A percentile compares a stretch with the other conserved stretches of the same genome.
These are phyloP conservation scores for Batkoa obscura DNA, from an alignment of 371 early-diverging fungal genomes.

Conservation along the genomic window DNA sequence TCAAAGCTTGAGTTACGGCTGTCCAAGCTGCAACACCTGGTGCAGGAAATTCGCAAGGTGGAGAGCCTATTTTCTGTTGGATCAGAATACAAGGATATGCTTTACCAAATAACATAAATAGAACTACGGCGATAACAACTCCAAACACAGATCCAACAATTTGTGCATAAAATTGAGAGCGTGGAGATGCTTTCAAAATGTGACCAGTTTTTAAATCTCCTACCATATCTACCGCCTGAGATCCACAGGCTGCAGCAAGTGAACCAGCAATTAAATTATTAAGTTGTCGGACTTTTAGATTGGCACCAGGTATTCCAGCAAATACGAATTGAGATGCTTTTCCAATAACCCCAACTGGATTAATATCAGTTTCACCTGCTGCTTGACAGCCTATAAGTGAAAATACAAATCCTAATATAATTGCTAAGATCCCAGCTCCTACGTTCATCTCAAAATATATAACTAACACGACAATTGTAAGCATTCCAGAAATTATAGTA, in stretches of 20 bases:
- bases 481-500: constrained; percentile 26
- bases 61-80: constrained; percentile 8
- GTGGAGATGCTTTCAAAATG: constrained; percentile 36
- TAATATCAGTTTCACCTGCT: constrained; percentile 45
- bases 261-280: constrained; percentile 40
- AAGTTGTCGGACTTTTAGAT: constrained; percentile 16
- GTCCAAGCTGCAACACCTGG: constrained; percentile 42
- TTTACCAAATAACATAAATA: constrained; percentile 36
- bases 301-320: constrained; percentile 26
- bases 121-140: constrained; percentile 29
- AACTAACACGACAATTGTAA: constrained; percentile 34
- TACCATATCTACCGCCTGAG: constrained; percentile 46
- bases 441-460: constrained; percentile 32
- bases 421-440: constrained; percentile 29
- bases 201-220: constrained; percentile 46
- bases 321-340: constrained; percentile 44
- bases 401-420: constrained; percentile 40
- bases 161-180: constrained; percentile 41
- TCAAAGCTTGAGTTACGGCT: constrained; percentile 30
- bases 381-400: constrained; percentile 50
- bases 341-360: constrained; percentile 37
- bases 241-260: constrained; percentile 32
- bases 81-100: constrained; percentile 36
- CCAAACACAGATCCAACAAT: constrained; percentile 41
- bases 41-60: constrained; percentile 31